A percentile compares a stretch with the other conserved stretches of the same genome.
Conservation (phyloP, 169 alveolate species). For the Ichthyophthirius multifiliis region DNA sequence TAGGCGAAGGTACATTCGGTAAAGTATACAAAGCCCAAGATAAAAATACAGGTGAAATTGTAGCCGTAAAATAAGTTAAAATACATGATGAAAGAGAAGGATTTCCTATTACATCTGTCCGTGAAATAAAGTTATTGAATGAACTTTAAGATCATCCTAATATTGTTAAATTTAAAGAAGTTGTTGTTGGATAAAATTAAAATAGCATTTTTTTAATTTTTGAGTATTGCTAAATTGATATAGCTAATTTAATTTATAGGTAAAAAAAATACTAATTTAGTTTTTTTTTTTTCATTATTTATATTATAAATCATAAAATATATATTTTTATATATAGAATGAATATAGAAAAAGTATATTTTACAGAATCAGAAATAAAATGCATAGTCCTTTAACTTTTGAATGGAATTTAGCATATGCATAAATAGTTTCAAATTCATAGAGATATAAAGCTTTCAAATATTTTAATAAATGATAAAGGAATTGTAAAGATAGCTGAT, state of each 20-base stretch:
- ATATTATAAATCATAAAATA: too few species aligned
- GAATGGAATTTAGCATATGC: slow-evolving; percentile 71
- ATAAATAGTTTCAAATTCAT: slow-evolving; percentile 36
- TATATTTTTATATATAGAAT: too few species aligned
- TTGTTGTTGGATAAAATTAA: slow-evolving; percentile 70
- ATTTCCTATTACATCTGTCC: slow-evolving; percentile 86
- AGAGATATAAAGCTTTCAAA: slow-evolving; percentile 59
- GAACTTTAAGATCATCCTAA: slow-evolving; percentile 74
- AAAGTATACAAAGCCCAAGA: slow-evolving; percentile 67
- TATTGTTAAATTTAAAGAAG: slow-evolving; percentile 72
- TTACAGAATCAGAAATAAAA: slow-evolving; percentile 59
- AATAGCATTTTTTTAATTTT: slow-evolving; percentile 28
- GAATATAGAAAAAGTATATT: slow-evolving; percentile 49
- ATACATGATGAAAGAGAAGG: slow-evolving; percentile 60
- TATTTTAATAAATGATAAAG: slow-evolving; percentile 84
- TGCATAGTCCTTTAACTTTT: slow-evolving; percentile 67
- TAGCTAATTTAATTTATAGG: not conserved
- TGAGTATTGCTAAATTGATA: slow-evolving; percentile 13
- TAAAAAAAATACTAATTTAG: too few species aligned
- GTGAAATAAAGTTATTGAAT: slow-evolving; percentile 81
- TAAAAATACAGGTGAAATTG: slow-evolving; percentile 20
- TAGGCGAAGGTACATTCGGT: slow-evolving; percentile 49
- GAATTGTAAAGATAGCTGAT: slow-evolving; percentile 94
- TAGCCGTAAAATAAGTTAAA: slow-evolving; percentile 36
- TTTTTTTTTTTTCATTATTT: too few species aligned